These are phyloP conservation scores for Malassezia sympodialis DNA, from an alignment of 1,284 basidiomycete species.

Conservation along the genomic window DNA sequence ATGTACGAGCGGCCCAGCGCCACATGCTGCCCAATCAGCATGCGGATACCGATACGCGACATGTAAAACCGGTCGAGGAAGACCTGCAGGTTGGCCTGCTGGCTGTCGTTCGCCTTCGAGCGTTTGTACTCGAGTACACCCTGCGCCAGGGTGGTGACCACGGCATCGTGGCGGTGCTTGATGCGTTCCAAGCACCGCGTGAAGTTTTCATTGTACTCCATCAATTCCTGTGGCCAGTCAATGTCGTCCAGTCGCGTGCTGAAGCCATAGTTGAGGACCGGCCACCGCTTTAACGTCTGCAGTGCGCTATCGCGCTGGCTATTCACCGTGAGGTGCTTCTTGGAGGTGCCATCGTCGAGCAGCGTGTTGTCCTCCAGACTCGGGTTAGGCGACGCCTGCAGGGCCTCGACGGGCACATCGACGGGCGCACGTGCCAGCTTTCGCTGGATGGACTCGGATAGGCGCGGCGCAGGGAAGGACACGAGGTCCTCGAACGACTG, in stretches of 20 bases:
- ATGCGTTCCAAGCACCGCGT: slow-evolving; percentile 78
- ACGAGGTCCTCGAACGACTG: slow-evolving; percentile 71
- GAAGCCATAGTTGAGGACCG: slow-evolving; percentile 56
- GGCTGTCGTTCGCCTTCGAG: slow-evolving; percentile 48
- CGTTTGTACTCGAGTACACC: slow-evolving; percentile 61
- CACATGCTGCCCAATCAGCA: slow-evolving; percentile 47
- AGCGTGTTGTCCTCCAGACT: slow-evolving; percentile 28
- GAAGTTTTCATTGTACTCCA: slow-evolving; percentile 85
- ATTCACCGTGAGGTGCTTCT: slow-evolving; percentile 6
- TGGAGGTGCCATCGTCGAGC: slow-evolving; percentile 26
- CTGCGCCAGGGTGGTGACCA: slow-evolving; percentile 84
- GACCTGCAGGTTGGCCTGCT: slow-evolving; percentile 79
- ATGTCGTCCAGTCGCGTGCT: slow-evolving; percentile 63
- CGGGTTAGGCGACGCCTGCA: slow-evolving; percentile 39
- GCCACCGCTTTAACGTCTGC: background rate
- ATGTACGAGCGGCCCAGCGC: slow-evolving; percentile 31
- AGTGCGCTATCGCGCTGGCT: background rate
- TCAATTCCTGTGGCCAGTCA: slow-evolving; percentile 78
- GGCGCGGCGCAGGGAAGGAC: slow-evolving; percentile 37
- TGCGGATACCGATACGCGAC: slow-evolving; percentile 65
- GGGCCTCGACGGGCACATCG: background rate
- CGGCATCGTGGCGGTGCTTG: slow-evolving; percentile 90
- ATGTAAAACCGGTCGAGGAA: slow-evolving; percentile 98
- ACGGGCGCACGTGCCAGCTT: slow-evolving; percentile 17
- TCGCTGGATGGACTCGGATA: slow-evolving; percentile 40